Evolutionary conservation across 108 stramenopile genomes (phyloP), one percentile per base, ranked within the genome.

Genomic region (Nannochloropsis salina): DNA sequence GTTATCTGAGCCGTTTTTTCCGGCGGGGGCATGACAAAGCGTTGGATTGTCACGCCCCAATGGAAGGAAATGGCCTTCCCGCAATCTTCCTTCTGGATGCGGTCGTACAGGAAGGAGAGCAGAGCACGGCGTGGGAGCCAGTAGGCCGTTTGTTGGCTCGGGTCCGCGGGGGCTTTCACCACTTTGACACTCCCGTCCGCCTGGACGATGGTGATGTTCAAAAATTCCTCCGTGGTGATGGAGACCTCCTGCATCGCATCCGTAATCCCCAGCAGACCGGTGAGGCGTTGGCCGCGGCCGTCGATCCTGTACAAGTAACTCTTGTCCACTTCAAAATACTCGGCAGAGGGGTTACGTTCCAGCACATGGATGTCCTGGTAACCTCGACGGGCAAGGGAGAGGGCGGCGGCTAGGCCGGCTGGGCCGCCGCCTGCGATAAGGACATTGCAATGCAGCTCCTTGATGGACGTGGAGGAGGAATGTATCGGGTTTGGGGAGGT

Each of bases 381-480:
- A 9, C 86, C 86, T 40, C 86, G 82, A 42, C 83, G 82, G 22
- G 86, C 86, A 5, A 87, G 80, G 47, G 80, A 74, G n/a, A 87
- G 86, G 10, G 86, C 86, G 9, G 86, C 74, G 41, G 86, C 86
- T 45, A 83, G 74, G 42, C 86, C 86, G 8, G 86, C 74, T 22
- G 86, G 86, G 4, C 86, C 86, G 6, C 83, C 86, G 43, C 86
- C 86, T 9, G 83, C 86, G 8, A 87, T 83, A 6, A 87, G 61
- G 8, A 74, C 61, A 6, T 74, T 74, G 61, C 61, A 74, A n/a
- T 3, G 15, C n/a, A n/a, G 61, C 61, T 8, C n/a, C n/a, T 74
- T 74, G 4, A 74, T 74, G 61, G 61, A n/a, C 15, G 61, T 74
- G 61, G 61, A 6, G 61, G 61, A 74, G 6, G 61, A 6, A 31